Percentiles rank a stretch among this genome's conserved stretches.
phyloP scores from a whole-genome alignment of 371 early-diverging fungal species.

The Mortierella sp. region DNA sequence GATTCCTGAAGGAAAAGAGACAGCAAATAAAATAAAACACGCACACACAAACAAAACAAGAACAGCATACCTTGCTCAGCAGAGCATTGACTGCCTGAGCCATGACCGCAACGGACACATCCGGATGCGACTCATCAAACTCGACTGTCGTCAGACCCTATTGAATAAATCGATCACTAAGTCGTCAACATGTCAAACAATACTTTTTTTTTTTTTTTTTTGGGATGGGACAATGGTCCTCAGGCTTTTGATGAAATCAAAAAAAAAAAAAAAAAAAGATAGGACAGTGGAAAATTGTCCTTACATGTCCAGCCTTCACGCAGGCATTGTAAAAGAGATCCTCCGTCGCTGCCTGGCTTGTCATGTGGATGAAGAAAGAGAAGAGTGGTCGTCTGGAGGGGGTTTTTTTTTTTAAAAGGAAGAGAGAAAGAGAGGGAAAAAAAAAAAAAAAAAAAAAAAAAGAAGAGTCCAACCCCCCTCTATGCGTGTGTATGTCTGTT shows the following conservation, averaged over 20 bases:
- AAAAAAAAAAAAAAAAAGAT: neutral
- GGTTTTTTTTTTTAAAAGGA: too few relatives aligned
- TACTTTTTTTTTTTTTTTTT: neutral
- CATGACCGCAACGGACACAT: conserved; percentile 56
- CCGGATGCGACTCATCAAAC: conserved; percentile 31
- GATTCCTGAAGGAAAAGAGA: conserved; percentile 7
- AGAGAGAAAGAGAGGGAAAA: too few relatives aligned
- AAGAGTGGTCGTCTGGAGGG: neutral
- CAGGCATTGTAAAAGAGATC: conserved; percentile 39
- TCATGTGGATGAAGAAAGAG: neutral
- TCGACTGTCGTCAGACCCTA: conserved; percentile 40
- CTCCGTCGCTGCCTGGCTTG: conserved; percentile 8
- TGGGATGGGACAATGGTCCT: too few relatives aligned
- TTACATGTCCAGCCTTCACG: conserved; percentile 22
- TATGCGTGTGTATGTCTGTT: too few relatives aligned
- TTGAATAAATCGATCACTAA: neutral
- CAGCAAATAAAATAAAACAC: conserved; percentile 50
- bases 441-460: too few relatives aligned
- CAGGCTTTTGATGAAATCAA: too few relatives aligned
- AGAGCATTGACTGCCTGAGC: conserved; percentile 61
- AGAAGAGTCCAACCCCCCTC: too few relatives aligned
- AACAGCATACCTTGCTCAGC: conserved; percentile 58
- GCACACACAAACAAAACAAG: conserved; percentile 7
- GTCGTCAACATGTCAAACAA: neutral
- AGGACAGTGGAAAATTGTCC: too few relatives aligned